Percentiles rank a stretch among this genome's conserved stretches.
phyloP scores from a whole-genome alignment of 805 yeast species.

The Middelhovenomyces tepae region DNA sequence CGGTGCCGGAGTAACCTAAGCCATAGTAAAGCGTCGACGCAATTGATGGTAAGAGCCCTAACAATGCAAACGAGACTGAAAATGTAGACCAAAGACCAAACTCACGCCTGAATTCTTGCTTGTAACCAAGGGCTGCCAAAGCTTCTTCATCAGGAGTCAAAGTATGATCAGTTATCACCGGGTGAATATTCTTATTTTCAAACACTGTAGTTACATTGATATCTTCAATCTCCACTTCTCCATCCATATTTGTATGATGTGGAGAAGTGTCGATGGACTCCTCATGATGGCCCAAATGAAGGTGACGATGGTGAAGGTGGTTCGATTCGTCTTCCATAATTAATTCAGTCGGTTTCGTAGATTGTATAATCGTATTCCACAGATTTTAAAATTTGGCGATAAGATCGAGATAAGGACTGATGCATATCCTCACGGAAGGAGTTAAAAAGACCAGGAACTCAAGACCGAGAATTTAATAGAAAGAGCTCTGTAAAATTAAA shows the following conservation, averaged over 20 bases:
- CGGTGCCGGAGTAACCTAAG: slow-evolving; percentile 51
- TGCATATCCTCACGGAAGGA: no score
- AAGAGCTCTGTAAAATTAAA: no score
- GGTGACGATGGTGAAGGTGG: no score
- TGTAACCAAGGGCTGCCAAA: slow-evolving; percentile 39
- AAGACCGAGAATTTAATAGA: no score
- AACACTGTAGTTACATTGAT: slow-evolving; percentile 15
- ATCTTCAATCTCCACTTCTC: slow-evolving; percentile 15
- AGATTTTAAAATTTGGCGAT: no score
- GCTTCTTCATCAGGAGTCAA: slow-evolving; percentile 20
- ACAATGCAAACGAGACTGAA: slow-evolving; percentile 53
- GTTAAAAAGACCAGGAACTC: no score
- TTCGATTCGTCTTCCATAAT: no score
- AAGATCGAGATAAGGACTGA: no score
- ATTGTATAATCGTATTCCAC: no score
- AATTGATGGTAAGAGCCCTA: slow-evolving; percentile 60
- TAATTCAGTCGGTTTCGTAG: no score
- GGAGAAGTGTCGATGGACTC: no score
- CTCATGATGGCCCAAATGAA: no score
- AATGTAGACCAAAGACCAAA: slow-evolving; percentile 52
- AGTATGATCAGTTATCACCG: slow-evolving; percentile 16
- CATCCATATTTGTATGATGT: slow-evolving; percentile 6
- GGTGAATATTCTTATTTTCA: slow-evolving; percentile 12
- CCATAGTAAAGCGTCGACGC: slow-evolving; percentile 54
- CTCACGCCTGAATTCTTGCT: slow-evolving; percentile 53